A percentile compares a stretch with the other conserved stretches of the same genome.
Evolutionary conservation across 2,329 filamentous ascomycete species (phyloP).

Genomic region (Diaporthe nobilis): DNA sequence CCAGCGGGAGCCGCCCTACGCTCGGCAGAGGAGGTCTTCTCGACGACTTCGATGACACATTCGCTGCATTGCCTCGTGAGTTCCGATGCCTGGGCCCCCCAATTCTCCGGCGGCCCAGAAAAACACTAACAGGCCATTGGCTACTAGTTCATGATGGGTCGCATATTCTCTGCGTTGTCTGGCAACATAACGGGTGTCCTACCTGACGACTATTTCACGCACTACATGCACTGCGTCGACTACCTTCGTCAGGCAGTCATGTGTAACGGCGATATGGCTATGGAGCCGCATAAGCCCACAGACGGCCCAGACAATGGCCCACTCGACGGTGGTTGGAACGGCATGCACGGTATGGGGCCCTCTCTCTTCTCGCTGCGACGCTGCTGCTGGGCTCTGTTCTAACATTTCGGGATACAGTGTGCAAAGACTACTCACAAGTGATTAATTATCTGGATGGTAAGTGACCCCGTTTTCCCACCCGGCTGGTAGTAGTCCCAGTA

Average conservation of each 20-base stretch:
- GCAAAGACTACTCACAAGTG: slow-evolving; percentile 47
- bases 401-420: slow-evolving; percentile 40
- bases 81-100: background rate
- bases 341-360: slow-evolving; percentile 44
- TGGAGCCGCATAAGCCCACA: slow-evolving; percentile 45
- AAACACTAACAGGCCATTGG: background rate
- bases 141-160: slow-evolving; percentile 53
- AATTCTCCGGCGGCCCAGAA: background rate
- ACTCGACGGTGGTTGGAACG: slow-evolving; percentile 46
- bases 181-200: slow-evolving; percentile 43
- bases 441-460: slow-evolving; percentile 45
- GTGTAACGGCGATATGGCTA: slow-evolving; percentile 46
- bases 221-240: slow-evolving; percentile 55
- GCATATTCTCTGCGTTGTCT: slow-evolving; percentile 50
- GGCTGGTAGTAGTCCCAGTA: background rate
- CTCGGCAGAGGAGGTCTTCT: slow-evolving; percentile 50
- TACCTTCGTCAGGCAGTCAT: slow-evolving; percentile 48
- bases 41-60: slow-evolving; percentile 58
- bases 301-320: slow-evolving; percentile 46
- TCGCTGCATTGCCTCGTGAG: slow-evolving; percentile 58
- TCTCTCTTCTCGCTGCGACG: background rate
- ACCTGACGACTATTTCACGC: slow-evolving; percentile 49
- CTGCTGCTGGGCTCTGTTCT: background rate
- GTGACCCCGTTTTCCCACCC: slow-evolving; percentile 38
- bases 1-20: slow-evolving; percentile 44